These are phyloP conservation scores for Suillus spraguei DNA, from an alignment of 768 basidiomycete genomes.

Conservation along the genomic window DNA sequence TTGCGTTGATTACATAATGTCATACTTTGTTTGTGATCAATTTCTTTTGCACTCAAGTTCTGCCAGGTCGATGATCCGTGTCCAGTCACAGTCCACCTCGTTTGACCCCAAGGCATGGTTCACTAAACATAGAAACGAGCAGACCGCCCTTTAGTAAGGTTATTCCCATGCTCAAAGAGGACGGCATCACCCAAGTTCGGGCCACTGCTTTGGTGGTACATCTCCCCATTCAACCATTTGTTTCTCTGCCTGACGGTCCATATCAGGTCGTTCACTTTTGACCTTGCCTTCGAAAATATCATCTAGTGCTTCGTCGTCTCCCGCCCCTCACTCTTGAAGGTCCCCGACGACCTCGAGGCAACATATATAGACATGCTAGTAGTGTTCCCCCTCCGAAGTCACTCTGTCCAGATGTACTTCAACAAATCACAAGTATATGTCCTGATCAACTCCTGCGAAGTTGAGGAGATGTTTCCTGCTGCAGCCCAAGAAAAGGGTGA, in stretches of 20 bases:
- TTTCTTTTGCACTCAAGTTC: not conserved
- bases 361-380: not conserved
- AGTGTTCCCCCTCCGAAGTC: not conserved
- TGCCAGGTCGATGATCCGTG: no score
- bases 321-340: slow-evolving; percentile 48
- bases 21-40: not conserved
- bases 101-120: slow-evolving; percentile 50
- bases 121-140: slow-evolving; percentile 37
- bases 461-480: slow-evolving; percentile 35
- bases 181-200: slow-evolving; percentile 58
- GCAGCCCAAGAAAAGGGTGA: slow-evolving; percentile 37
- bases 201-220: slow-evolving; percentile 64
- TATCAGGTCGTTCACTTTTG: slow-evolving; percentile 41
- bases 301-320: slow-evolving; percentile 42
- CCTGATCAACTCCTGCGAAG: slow-evolving; percentile 44
- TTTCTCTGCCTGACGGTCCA: not conserved
- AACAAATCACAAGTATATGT: slow-evolving; percentile 39
- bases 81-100: slow-evolving; percentile 18
- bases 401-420: slow-evolving; percentile 32
- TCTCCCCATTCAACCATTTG: not conserved
- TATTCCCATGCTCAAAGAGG: slow-evolving; percentile 53
- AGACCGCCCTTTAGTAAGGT: slow-evolving; percentile 56
- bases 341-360: slow-evolving; percentile 43
- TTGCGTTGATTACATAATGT: no score
- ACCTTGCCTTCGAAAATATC: slow-evolving; percentile 45